phyloP scores from a whole-genome alignment of 768 basidiomycete genomes.

The Amanita muscaria region DNA sequence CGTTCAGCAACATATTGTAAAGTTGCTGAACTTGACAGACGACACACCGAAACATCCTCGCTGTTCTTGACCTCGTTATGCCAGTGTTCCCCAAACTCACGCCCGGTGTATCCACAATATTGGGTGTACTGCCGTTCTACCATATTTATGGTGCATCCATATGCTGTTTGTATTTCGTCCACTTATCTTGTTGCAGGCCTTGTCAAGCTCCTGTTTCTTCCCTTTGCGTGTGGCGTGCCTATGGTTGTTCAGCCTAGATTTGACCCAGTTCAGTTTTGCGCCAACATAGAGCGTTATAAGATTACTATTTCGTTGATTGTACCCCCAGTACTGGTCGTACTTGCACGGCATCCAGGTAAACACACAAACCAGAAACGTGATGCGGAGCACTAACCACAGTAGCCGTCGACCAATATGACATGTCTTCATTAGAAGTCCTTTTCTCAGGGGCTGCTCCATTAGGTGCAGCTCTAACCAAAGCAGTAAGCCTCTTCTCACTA shows the following conservation, averaged over 20 bases:
- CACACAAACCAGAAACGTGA: not conserved
- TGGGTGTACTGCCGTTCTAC: constrained; percentile 58
- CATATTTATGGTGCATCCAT: constrained; percentile 33
- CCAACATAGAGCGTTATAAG: constrained; percentile 54
- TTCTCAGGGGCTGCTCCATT: constrained; percentile 80
- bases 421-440: constrained; percentile 48
- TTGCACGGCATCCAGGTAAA: constrained; percentile 62
- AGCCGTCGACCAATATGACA: constrained; percentile 61
- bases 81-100: constrained; percentile 33
- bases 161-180: not conserved
- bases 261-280: constrained; percentile 60
- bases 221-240: constrained; percentile 40
- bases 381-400: not conserved
- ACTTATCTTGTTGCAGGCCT: constrained; percentile 29
- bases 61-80: constrained; percentile 43
- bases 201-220: constrained; percentile 54
- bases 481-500: constrained; percentile 27
- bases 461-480: constrained; percentile 48
- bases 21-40: constrained; percentile 29
- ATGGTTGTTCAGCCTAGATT: constrained; percentile 59
- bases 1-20: not conserved
- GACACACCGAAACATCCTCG: constrained; percentile 59
- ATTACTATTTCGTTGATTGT: constrained; percentile 55
- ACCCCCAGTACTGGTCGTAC: constrained; percentile 75
- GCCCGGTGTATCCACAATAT: constrained; percentile 37